Percentiles rank a stretch among this genome's conserved stretches.
Conservation (phyloP, 495 filamentous ascomycete species). For the Penicillium daleae region DNA sequence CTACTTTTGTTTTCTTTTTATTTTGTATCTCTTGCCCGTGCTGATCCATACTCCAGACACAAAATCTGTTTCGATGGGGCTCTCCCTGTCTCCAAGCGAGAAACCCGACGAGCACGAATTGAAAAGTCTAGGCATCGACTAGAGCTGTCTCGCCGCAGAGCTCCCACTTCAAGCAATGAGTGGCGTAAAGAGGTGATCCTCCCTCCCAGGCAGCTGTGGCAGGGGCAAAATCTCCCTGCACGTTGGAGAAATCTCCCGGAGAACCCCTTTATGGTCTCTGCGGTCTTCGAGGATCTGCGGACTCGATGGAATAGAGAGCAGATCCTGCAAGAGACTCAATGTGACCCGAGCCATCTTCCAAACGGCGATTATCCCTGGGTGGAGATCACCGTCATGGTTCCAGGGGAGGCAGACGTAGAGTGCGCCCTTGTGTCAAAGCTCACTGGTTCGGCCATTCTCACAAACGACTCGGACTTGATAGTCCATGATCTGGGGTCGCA, state of each 20-base stretch:
- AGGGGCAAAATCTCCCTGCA: constrained; percentile 26
- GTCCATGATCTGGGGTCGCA: constrained; percentile 63
- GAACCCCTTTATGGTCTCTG: constrained; percentile 68
- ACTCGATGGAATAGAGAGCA: constrained; percentile 36
- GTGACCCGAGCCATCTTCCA: background rate
- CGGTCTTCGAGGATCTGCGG: constrained; percentile 65
- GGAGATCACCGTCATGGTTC: constrained; percentile 56
- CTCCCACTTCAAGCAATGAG: constrained; percentile 2
- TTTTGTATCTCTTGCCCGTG: constrained; percentile 8
- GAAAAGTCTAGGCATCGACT: constrained; percentile 46
- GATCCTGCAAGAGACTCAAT: constrained; percentile 23
- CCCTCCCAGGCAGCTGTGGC: constrained; percentile 30
- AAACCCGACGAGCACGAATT: constrained; percentile 57
- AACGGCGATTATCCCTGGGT: constrained; percentile 48
- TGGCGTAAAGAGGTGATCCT: constrained; percentile 16
- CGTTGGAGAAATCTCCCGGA: constrained; percentile 48
- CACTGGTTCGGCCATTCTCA: constrained; percentile 59
- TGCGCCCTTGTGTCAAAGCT: constrained; percentile 62
- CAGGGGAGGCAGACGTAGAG: constrained; percentile 72
- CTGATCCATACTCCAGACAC: constrained; percentile 28
- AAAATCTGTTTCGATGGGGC: constrained; percentile 79
- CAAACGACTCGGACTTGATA: constrained; percentile 76
- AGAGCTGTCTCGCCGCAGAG: constrained; percentile 33
- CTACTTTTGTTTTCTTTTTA: too few relatives aligned
- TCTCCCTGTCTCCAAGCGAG: constrained; percentile 62